Evolutionary conservation across 2,329 filamentous ascomycete genomes (phyloP).

Genomic region (Fusarium agapanthi): DNA sequence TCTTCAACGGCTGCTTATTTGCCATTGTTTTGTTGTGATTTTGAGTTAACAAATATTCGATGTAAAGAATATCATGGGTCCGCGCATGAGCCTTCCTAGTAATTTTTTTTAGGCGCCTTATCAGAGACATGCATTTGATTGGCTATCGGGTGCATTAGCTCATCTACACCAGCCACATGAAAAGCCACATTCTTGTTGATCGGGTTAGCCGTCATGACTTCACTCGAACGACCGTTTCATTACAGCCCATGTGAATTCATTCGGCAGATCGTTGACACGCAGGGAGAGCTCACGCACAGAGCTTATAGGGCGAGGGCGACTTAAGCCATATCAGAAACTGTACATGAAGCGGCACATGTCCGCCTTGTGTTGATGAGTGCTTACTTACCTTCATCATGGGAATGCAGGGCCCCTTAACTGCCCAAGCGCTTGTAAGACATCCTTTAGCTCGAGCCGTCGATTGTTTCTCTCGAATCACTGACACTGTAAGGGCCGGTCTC

Average conservation of each 20-base stretch:
- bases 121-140: conserved; percentile 17
- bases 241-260: not conserved
- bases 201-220: conserved; percentile 24
- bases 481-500: conserved; percentile 62
- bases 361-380: conserved; percentile 4
- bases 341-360: not conserved
- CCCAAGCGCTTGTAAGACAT: conserved; percentile 61
- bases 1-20: conserved; percentile 74
- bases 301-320: not conserved
- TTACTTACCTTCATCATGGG: conserved; percentile 53
- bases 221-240: not conserved
- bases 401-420: conserved; percentile 64
- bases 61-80: conserved; percentile 35
- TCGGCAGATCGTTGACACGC: not conserved
- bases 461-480: not conserved
- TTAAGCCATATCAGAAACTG: not conserved
- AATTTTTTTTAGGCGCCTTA: conserved; percentile 33
- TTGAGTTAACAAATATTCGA: conserved; percentile 23
- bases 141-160: conserved; percentile 10
- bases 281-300: not conserved
- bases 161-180: conserved; percentile 11
- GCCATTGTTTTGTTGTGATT: conserved; percentile 55
- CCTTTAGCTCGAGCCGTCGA: not conserved
- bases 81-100: conserved; percentile 21
- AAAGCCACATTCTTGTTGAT: not conserved